A percentile compares a stretch with the other conserved stretches of the same genome.
phyloP scores from a whole-genome alignment of 257 asterid species.

The Marsdenia floribunda region DNA sequence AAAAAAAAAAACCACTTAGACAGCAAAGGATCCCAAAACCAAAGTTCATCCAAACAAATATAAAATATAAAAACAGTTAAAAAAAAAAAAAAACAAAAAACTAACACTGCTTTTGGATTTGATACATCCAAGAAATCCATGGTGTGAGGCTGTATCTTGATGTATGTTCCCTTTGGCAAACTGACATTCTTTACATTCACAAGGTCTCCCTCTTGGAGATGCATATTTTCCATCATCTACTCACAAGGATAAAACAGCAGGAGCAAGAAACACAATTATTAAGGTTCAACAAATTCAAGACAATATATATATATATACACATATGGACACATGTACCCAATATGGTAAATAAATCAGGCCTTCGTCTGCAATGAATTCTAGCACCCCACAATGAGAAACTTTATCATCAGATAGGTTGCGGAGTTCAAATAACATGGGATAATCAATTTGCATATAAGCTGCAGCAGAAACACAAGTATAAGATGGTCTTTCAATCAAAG shows the following conservation, averaged over 20 bases:
- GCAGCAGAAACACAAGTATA: slow-evolving; percentile 4
- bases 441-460: slow-evolving; percentile 29
- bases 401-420: slow-evolving; percentile 15
- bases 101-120: slow-evolving; percentile 39
- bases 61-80: not conserved
- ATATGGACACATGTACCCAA: slow-evolving; percentile 14
- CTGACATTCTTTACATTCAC: slow-evolving; percentile 23
- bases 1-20: not conserved
- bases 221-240: slow-evolving; percentile 41
- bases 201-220: slow-evolving; percentile 34
- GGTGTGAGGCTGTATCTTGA: slow-evolving; percentile 31
- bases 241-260: not conserved
- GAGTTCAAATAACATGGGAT: slow-evolving; percentile 32
- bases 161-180: slow-evolving; percentile 24
- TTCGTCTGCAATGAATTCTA: slow-evolving; percentile 32
- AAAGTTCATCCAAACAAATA: not conserved
- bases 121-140: slow-evolving; percentile 27
- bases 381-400: slow-evolving; percentile 32
- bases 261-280: not conserved
- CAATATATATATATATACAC: too few species aligned
- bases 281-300: not conserved
- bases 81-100: not conserved
- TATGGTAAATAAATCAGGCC: slow-evolving; percentile 30
- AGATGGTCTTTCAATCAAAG: not conserved
- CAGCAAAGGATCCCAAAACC: not conserved